phyloP scores from a whole-genome alignment of 352 stramenopile genomes.

The Lagenidium sp. region DNA sequence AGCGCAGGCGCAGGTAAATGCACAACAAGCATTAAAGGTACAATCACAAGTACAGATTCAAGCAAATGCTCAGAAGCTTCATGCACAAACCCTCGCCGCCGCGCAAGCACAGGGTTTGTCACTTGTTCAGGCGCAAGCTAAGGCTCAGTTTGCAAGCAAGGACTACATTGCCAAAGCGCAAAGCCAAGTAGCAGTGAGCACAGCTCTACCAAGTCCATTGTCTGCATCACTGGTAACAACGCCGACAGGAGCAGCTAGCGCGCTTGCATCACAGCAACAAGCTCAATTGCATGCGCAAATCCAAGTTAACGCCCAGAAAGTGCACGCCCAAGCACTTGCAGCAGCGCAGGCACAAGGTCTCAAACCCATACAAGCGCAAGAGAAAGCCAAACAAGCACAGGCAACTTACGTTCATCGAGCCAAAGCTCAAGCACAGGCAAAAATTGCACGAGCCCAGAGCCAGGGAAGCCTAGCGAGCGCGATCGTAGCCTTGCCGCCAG shows the following conservation, averaged over 20 bases:
- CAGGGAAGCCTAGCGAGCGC: no score
- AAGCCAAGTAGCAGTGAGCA: slow-evolving; percentile 60
- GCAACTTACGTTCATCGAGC: slow-evolving; percentile 81
- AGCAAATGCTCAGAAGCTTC: slow-evolving; percentile 82
- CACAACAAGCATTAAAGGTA: slow-evolving; percentile 71
- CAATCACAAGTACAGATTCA: slow-evolving; percentile 87
- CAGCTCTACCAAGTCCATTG: slow-evolving; percentile 39
- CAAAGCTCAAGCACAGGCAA: slow-evolving; percentile 81
- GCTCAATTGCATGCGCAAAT: slow-evolving; percentile 79
- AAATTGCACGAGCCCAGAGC: slow-evolving; percentile 70
- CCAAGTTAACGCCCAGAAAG: slow-evolving; percentile 86
- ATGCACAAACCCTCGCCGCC: slow-evolving; percentile 74
- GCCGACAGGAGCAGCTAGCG: slow-evolving; percentile 32
- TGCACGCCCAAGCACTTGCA: slow-evolving; percentile 82
- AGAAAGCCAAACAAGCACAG: slow-evolving; percentile 87
- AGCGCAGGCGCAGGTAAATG: slow-evolving; percentile 78
- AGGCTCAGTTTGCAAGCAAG: slow-evolving; percentile 82
- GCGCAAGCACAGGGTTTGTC: slow-evolving; percentile 81
- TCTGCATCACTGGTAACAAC: no score
- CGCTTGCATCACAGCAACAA: slow-evolving; percentile 68
- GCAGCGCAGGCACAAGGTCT: slow-evolving; percentile 78
- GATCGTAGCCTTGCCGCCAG: neutral
- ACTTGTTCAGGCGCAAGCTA: slow-evolving; percentile 78
- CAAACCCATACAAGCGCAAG: slow-evolving; percentile 79
- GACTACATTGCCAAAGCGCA: slow-evolving; percentile 87